phyloP scores from a whole-genome alignment of 441 rosid species.

The Adansonia grandidieri region DNA sequence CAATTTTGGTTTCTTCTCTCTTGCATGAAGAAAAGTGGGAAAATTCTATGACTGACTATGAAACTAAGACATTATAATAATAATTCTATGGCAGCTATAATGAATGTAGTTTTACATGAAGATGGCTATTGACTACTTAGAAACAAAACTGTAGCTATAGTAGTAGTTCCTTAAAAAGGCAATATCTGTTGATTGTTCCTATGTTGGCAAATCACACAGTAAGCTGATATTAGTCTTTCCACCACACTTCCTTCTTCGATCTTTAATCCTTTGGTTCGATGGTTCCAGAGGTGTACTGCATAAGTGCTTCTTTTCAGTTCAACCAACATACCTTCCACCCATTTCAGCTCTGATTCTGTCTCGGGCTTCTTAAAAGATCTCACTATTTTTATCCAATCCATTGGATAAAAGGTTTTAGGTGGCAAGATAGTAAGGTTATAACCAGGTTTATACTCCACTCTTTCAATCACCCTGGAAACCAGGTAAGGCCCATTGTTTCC shows the following conservation, averaged over 20 bases:
- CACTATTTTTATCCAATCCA: slow-evolving; percentile 44
- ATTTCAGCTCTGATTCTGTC: slow-evolving; percentile 34
- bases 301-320: slow-evolving; percentile 38
- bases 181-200: not conserved
- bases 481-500: slow-evolving; percentile 45
- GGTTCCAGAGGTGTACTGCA: slow-evolving; percentile 57
- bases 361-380: slow-evolving; percentile 46
- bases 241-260: slow-evolving; percentile 51
- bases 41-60: not conserved
- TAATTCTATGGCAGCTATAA: not conserved
- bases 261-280: slow-evolving; percentile 37
- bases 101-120: not conserved
- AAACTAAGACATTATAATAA: not conserved
- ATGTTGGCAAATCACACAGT: slow-evolving; percentile 41
- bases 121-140: not conserved
- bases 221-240: slow-evolving; percentile 43
- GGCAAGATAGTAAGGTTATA: slow-evolving; percentile 40
- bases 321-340: slow-evolving; percentile 38
- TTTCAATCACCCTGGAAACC: slow-evolving; percentile 46
- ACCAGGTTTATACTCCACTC: slow-evolving; percentile 35
- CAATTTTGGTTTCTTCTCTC: not conserved
- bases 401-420: slow-evolving; percentile 50
- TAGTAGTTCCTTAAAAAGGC: not conserved
- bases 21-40: not conserved
- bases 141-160: not conserved